phyloP scores from a whole-genome alignment of 192 early-diverging fungal species.

The Globomyces pollinis-pini region DNA sequence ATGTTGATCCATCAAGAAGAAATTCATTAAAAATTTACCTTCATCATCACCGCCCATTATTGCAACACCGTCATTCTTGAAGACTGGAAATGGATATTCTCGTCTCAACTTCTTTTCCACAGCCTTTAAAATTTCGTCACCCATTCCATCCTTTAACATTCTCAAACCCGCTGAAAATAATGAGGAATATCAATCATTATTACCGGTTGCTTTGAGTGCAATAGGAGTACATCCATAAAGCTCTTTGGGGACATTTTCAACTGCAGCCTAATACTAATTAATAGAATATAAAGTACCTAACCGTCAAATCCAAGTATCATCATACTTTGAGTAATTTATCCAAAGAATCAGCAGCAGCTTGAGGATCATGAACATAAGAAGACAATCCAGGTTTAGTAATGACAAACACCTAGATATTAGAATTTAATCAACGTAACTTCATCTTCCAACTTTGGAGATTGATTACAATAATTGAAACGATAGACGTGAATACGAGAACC shows the following conservation, averaged over 20 bases:
- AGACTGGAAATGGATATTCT: conserved; percentile 75
- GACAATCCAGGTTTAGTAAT: conserved; percentile 82
- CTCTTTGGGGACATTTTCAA: conserved; percentile 60
- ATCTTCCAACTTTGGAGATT: conserved; percentile 70
- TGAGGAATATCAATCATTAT: no score
- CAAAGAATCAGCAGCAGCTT: conserved; percentile 71
- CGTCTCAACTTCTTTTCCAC: conserved; percentile 59
- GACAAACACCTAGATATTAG: no score
- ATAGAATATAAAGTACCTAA: no score
- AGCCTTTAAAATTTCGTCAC: conserved; percentile 63
- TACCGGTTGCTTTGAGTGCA: conserved; percentile 92
- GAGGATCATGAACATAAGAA: conserved; percentile 50
- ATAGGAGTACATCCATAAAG: conserved; percentile 77
- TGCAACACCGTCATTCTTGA: conserved; percentile 62
- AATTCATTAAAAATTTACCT: conserved; percentile 46
- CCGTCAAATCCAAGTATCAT: no score
- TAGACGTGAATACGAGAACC: conserved; percentile 97
- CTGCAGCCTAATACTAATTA: conserved; percentile 36
- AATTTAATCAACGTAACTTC: no score
- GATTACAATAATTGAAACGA: conserved; percentile 89
- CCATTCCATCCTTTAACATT: conserved; percentile 62
- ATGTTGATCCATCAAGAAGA: no score
- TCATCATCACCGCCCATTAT: conserved; percentile 97
- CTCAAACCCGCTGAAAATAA: conserved; percentile 92
- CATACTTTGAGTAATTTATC: conserved; percentile 66